Evolutionary conservation across 148 eudicot genomes (phyloP).

Genomic region (Fagopyrum homotropicum): DNA sequence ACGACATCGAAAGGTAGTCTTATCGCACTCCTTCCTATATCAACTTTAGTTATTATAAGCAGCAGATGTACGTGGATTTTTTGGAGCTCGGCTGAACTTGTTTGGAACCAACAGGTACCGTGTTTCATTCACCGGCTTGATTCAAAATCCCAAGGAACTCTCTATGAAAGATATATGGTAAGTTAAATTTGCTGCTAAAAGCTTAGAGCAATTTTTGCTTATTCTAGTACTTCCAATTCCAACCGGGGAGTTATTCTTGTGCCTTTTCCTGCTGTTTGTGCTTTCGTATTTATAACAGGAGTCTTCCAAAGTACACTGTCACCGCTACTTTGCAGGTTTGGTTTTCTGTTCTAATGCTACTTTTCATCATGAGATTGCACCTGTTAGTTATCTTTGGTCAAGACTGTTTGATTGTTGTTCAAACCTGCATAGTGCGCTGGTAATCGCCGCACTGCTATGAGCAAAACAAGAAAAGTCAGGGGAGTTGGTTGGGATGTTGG

Average conservation of each 20-base stretch:
- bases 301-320: slow-evolving; percentile 69
- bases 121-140: slow-evolving; percentile 53
- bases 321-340: slow-evolving; percentile 81
- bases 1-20: slow-evolving; percentile 64
- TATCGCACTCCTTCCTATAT: neutral
- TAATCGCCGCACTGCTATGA: slow-evolving; percentile 95
- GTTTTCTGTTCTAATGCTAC: neutral
- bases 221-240: slow-evolving; percentile 3
- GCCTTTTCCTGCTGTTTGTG: slow-evolving; percentile 8
- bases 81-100: slow-evolving; percentile 10
- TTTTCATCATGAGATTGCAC: neutral
- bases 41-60: neutral
- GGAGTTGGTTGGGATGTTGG: slow-evolving; percentile 96
- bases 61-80: neutral
- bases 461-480: slow-evolving; percentile 68
- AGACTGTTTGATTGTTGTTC: neutral
- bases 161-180: slow-evolving; percentile 77
- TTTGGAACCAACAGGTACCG: slow-evolving; percentile 46
- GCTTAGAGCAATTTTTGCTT: neutral
- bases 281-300: slow-evolving; percentile 38
- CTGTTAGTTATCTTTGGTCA: neutral
- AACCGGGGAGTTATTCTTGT: slow-evolving; percentile 8
- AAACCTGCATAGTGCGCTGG: slow-evolving; percentile 73
- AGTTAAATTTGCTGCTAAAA: slow-evolving; percentile 19
- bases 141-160: slow-evolving; percentile 41